Percentiles rank a stretch among this genome's conserved stretches.
phyloP scores from a whole-genome alignment of 805 yeast species.

The Sugiyamaella lignohabitans region DNA sequence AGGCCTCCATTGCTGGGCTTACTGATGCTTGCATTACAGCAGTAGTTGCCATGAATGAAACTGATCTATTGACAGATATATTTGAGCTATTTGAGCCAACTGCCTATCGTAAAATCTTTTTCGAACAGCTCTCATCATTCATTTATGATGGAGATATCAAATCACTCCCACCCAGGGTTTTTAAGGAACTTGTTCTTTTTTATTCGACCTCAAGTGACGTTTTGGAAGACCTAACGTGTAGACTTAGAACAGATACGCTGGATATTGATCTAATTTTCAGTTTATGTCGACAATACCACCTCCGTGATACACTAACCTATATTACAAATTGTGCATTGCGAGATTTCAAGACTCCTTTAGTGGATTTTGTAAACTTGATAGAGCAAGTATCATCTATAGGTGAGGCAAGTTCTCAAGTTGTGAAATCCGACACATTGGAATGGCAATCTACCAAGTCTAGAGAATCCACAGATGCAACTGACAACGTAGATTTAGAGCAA shows the following conservation, averaged over 20 bases:
- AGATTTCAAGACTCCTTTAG: conserved; percentile 68
- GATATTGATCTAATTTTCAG: conserved; percentile 73
- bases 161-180: conserved; percentile 53
- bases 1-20: conserved; percentile 25
- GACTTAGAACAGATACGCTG: conserved; percentile 57
- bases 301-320: conserved; percentile 59
- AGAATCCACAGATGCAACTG: not conserved
- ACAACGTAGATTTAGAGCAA: conserved; percentile 18
- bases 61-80: conserved; percentile 34
- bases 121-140: conserved; percentile 46
- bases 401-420: conserved; percentile 2
- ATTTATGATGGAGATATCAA: conserved; percentile 43
- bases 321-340: conserved; percentile 64
- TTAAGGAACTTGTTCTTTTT: conserved; percentile 56
- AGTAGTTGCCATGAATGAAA: conserved; percentile 34
- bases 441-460: not conserved
- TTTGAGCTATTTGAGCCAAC: conserved; percentile 39
- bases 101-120: conserved; percentile 38
- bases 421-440: conserved; percentile 4
- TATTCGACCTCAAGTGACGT: conserved; percentile 38
- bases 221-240: conserved; percentile 64
- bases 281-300: conserved; percentile 48
- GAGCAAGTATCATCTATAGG: conserved; percentile 1
- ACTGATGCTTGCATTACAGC: conserved; percentile 38
- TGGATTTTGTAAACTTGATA: conserved; percentile 46